Evolutionary conservation across 2,329 filamentous ascomycete genomes (phyloP), one percentile per base, ranked within the genome.

Genomic region (Fusarium humuli): DNA sequence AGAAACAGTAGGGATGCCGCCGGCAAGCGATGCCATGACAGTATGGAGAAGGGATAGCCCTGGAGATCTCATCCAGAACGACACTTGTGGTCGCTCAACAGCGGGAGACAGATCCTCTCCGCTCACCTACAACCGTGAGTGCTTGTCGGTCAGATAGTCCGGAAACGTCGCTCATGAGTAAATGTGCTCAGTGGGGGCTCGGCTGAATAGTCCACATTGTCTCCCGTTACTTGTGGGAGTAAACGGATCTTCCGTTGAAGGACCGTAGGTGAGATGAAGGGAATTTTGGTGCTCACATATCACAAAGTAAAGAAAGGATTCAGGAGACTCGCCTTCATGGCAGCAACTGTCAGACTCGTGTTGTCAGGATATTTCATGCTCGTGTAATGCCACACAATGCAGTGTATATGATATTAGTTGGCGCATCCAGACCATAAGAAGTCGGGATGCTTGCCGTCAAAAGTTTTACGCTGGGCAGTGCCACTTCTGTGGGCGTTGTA

Each of bases 11-110:
- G 55, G 62, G 57, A 59, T 53, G 22, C 47, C 60, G 50, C 64
- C 50, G 60, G 70, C 44, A 72, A 67, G 69, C 63, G 67, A 73
- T 57, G 48, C 53, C 65, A 57, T 65, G 63, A 46, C 55, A 66
- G 53, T 47, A 40, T 57, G 49, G 29, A 63, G 61, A 61, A 65
- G 64, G 66, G 59, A 54, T 65, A 65, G 65, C 42, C 48, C 62
- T 53, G 60, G 62, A 66, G 54, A 72, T 74, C 72, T 71, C 66
- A 42, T 72, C 68, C 67, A 63, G 64, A 66, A 59, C 58, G 61
- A 56, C 56, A 58, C 34, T 44, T 61, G 47, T 46, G 67, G 73
- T 75, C 50, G 54, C 64, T 67, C 70, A 74, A 49, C 62, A 69
- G 66, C 68, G 67, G 71, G 61, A 68, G 57, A 50, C 41, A 64